Conservation (phyloP, 306 rosid genomes). For the Acacia crassicarpa region DNA sequence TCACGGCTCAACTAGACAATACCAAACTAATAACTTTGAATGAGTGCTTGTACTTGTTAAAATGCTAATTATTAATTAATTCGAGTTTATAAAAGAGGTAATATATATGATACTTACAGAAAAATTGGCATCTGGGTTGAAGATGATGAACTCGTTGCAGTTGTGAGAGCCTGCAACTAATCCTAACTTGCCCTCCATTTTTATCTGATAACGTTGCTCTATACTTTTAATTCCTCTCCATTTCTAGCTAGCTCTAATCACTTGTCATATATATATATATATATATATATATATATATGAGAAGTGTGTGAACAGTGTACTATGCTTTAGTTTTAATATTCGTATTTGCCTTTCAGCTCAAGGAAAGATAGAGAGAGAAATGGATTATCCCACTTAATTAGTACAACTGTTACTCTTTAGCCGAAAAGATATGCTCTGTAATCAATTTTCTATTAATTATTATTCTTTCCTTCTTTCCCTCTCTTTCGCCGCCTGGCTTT, state of each 20-base stretch:
- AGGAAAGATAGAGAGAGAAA: constrained; percentile 30
- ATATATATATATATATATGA: background rate
- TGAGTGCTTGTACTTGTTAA: background rate
- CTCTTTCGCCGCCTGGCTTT: background rate
- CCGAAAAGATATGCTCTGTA: too few species aligned
- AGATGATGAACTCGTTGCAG: constrained; percentile 60
- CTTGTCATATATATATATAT: too few species aligned
- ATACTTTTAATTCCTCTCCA: background rate
- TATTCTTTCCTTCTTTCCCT: background rate
- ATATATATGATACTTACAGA: background rate
- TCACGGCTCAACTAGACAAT: too few species aligned
- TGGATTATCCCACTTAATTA: too few species aligned
- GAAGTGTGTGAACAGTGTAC: background rate
- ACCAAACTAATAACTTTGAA: background rate
- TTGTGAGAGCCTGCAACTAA: constrained; percentile 74
- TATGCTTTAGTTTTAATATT: constrained; percentile 1
- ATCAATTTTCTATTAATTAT: background rate
- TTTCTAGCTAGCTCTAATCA: background rate
- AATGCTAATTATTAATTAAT: background rate
- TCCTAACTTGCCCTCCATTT: constrained; percentile 50
- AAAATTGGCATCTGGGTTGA: constrained; percentile 52
- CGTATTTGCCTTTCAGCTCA: constrained; percentile 42
- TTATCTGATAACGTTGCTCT: background rate
- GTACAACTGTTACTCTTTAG: too few species aligned
- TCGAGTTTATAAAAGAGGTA: background rate